Evolutionary conservation across 305 asterid species (phyloP).

Genomic region (Solanum hybrid): DNA sequence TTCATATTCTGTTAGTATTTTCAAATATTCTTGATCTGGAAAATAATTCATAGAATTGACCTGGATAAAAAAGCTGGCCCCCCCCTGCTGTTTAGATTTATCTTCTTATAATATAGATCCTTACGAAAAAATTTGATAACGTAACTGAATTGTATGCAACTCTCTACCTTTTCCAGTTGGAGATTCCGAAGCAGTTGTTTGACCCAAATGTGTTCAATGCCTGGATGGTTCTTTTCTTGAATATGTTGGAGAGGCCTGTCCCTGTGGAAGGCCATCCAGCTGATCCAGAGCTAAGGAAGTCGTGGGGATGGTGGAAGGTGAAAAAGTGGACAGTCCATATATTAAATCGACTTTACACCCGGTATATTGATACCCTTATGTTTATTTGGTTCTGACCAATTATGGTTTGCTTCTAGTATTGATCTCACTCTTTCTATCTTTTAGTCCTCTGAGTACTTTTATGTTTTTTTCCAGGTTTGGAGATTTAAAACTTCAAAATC

Average conservation of each 20-base stretch:
- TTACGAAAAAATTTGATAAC: not conserved
- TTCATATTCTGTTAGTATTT: not conserved
- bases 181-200: conserved; percentile 86
- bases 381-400: not conserved
- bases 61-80: not conserved
- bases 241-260: conserved; percentile 87
- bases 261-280: conserved; percentile 83
- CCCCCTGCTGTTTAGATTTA: not conserved
- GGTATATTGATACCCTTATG: conserved; percentile 33
- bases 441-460: conserved; percentile 5
- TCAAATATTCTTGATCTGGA: conserved; percentile 1
- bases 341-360: conserved; percentile 81
- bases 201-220: conserved; percentile 85
- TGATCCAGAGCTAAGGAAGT: conserved; percentile 84
- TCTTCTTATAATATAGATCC: not conserved
- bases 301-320: conserved; percentile 99
- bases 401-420: not conserved
- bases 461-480: conserved; percentile 56
- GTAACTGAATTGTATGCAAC: not conserved
- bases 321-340: conserved; percentile 99
- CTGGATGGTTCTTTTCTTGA: conserved; percentile 94
- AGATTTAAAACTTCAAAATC: conserved; percentile 82
- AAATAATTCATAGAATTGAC: not conserved
- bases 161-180: conserved; percentile 46
- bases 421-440: not conserved